Evolutionary conservation across 257 asterid species (phyloP), one percentile per base, ranked within the genome.

Genomic region (Echium plantagineum): DNA sequence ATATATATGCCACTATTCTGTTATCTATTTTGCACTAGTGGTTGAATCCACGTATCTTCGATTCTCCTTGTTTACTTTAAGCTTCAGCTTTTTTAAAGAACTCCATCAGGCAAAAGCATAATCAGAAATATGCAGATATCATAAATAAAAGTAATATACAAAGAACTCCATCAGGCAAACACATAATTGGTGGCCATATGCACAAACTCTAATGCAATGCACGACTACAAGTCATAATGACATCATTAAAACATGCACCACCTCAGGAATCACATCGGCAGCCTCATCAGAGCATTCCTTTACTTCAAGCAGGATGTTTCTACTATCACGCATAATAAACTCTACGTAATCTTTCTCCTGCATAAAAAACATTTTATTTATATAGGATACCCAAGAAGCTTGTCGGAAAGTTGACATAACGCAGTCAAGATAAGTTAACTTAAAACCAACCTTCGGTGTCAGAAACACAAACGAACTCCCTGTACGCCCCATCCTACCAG

Each of bases 311-410:
- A 94, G 96, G 74, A 85, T 83, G 56, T n/a, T 87, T 76, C 77
- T 85, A n/a, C n/a, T 75, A 66, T 75, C 66, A 47, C 79, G 75
- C 52, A n/a, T n/a, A n/a, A 91, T 85, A 78, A 82, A 86, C 68
- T 88, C 95, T 38, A 91, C 77, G 59, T 91, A 88, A 49, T 94
- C 94, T 75, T 82, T 94, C 83, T 88, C 98, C 98, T 91, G 71
- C 63, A 59, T 32, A n/a, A n/a, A n/a, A n/a, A 69, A 60, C 17
- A 30, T 61, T 65, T 65, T 63, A 30, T 63, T 59, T 61, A 15
- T 28, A 63, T n/a, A 63, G 48, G 58, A 16, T 64, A 6, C 19
- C 46, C 26, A 64, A 35, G 47, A 58, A 42, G 26, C 62, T 55
- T 32, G 26, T 60, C 16, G 21, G 63, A 58, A 21, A 18, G 15